Evolutionary conservation across 2,329 filamentous ascomycete species (phyloP), one percentile per base, ranked within the genome.

Genomic region (Colletotrichum sidae): DNA sequence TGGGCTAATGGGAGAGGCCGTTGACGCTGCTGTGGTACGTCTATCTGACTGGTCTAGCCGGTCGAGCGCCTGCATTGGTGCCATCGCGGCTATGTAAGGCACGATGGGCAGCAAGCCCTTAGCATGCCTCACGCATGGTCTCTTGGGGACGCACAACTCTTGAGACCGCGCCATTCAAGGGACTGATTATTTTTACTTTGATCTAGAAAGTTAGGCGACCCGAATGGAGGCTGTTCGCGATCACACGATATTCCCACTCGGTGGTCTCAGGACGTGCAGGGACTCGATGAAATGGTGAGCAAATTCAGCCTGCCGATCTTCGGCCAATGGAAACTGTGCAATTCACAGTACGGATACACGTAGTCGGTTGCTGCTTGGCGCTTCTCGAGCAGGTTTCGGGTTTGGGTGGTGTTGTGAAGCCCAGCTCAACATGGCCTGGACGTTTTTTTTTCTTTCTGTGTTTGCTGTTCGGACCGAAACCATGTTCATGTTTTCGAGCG

Each of bases 41-140:
- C 46, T 25, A 42, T 42, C 44, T 25, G 25, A 25, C 25, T 25
- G 25, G 34, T 53, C 37, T 9, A 15, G 49, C 17, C 25, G 44
- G 50, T 17, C 25, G 53, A 52, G 46, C 61, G 47, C 47, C 52
- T 62, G 46, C 57, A 38, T 56, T 39, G 52, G 52, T 56, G 46
- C 41, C 17, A 46, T 55, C 58, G 58, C 58, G 62, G 58, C 62
- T 62, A 62, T 65, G 58, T 57, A 57, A 65, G 47, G 62, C 52
- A 65, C 46, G 33, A 15, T 17, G 8, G 39, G 17, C 35, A 56
- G 25, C 13, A 41, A 17, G 39, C 3, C 35, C 17, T 12, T 39
- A 25, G 25, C 25, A 25, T 25, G 25, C 25, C 25, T 25, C 25
- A 25, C 25, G 25, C 25, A 25, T 25, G 25, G 25, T 25, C 25